These are phyloP conservation scores for Epichloe hybrida DNA, from an alignment of 2,329 filamentous ascomycete species.

Conservation along the genomic window DNA sequence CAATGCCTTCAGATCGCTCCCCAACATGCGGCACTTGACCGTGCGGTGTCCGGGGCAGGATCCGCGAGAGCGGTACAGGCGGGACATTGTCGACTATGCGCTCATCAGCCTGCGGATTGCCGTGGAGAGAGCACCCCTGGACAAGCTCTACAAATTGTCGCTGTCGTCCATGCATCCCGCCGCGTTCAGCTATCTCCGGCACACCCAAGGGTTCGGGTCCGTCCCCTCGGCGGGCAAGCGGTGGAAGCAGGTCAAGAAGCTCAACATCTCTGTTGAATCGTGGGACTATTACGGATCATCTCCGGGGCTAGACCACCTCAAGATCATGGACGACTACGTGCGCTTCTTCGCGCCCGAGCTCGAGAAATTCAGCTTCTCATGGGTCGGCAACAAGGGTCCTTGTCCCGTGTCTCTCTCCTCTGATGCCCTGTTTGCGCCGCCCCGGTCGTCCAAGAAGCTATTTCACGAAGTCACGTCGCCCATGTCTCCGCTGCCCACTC, in stretches of 20 bases:
- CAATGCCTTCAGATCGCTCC: constrained; percentile 53
- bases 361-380: constrained; percentile 62
- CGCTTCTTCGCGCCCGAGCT: constrained; percentile 52
- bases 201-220: constrained; percentile 59
- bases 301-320: constrained; percentile 55
- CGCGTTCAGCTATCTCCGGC: constrained; percentile 65
- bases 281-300: constrained; percentile 49
- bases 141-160: constrained; percentile 53
- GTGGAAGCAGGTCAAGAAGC: constrained; percentile 65
- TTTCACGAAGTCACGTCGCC: constrained; percentile 52
- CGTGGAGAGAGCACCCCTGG: constrained; percentile 57
- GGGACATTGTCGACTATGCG: constrained; percentile 74
- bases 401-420: constrained; percentile 57
- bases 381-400: constrained; percentile 62
- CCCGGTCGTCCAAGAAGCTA: constrained; percentile 40
- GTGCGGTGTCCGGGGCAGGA: constrained; percentile 65
- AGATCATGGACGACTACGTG: constrained; percentile 71
- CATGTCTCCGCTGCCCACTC: constrained; percentile 47
- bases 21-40: constrained; percentile 59
- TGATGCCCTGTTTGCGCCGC: constrained; percentile 55
- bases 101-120: constrained; percentile 78
- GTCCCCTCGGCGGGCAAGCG: constrained; percentile 56
- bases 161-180: constrained; percentile 62
- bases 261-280: constrained; percentile 59
- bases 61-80: constrained; percentile 54